phyloP scores from a whole-genome alignment of 106 monocot genomes.

The Acorus calamus region DNA sequence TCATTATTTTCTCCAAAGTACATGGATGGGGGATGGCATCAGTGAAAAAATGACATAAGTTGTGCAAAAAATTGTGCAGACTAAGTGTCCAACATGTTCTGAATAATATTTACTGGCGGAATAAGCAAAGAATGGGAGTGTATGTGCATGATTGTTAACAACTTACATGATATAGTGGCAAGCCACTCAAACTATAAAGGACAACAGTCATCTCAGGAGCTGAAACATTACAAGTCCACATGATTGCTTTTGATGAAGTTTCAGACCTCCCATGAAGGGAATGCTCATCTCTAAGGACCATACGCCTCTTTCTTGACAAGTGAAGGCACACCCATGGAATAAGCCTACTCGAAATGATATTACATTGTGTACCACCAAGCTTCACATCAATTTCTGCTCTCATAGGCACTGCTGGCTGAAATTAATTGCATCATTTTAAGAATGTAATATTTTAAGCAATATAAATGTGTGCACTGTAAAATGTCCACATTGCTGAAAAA shows the following conservation, averaged over 20 bases:
- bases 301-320: conserved; percentile 46
- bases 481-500: too few relatives aligned
- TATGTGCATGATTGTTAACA: not conserved
- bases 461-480: too few relatives aligned
- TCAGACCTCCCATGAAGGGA: conserved; percentile 9
- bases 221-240: conserved; percentile 78
- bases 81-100: too few relatives aligned
- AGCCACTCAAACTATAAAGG: conserved; percentile 53
- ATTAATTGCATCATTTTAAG: conserved; percentile 13
- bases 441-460: too few relatives aligned
- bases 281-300: conserved; percentile 34
- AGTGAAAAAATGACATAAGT: too few relatives aligned
- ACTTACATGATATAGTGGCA: conserved; percentile 79
- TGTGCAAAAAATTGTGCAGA: too few relatives aligned
- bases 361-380: conserved; percentile 83
- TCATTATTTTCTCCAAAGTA: too few relatives aligned
- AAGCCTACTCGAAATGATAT: conserved; percentile 56
- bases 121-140: too few relatives aligned
- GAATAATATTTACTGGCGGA: too few relatives aligned
- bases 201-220: conserved; percentile 81
- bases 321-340: conserved; percentile 51
- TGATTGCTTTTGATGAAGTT: conserved; percentile 32
- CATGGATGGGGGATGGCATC: too few relatives aligned
- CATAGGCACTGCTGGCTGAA: conserved; percentile 50
- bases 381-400: conserved; percentile 82